phyloP scores from a whole-genome alignment of 768 basidiomycete genomes.

The Sporobolomyces phaffii region DNA sequence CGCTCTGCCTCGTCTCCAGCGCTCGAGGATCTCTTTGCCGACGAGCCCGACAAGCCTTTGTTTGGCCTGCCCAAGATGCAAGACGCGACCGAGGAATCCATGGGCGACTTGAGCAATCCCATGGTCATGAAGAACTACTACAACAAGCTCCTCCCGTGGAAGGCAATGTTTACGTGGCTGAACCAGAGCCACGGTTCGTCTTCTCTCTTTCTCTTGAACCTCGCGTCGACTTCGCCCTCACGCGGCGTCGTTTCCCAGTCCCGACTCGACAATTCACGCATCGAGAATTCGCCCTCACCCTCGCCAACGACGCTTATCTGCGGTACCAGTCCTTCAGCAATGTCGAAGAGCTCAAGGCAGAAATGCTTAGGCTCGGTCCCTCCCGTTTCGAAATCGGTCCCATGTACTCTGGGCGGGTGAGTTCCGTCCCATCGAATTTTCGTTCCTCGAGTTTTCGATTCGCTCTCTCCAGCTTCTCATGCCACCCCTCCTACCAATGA shows the following conservation, averaged over 20 bases:
- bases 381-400: constrained; percentile 96
- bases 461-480: background rate
- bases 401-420: constrained; percentile 75
- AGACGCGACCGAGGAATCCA: constrained; percentile 15
- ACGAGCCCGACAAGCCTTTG: background rate
- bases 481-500: background rate
- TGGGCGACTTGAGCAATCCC: constrained; percentile 33
- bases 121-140: constrained; percentile 71
- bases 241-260: too few species aligned
- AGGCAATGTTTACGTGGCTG: constrained; percentile 86
- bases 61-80: constrained; percentile 1
- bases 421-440: too few species aligned
- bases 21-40: constrained; percentile 34
- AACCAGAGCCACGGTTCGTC: constrained; percentile 73
- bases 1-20: constrained; percentile 2
- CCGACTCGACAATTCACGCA: constrained; percentile 77
- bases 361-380: constrained; percentile 75
- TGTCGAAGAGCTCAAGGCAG: constrained; percentile 83
- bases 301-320: constrained; percentile 81
- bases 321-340: constrained; percentile 87
- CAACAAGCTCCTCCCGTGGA: constrained; percentile 85
- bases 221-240: too few species aligned
- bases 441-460: background rate
- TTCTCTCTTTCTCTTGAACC: too few species aligned
- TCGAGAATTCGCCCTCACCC: constrained; percentile 92